Evolutionary conservation across 2,329 filamentous ascomycete genomes (phyloP).

Genomic region (Hypomyces perniciosus): DNA sequence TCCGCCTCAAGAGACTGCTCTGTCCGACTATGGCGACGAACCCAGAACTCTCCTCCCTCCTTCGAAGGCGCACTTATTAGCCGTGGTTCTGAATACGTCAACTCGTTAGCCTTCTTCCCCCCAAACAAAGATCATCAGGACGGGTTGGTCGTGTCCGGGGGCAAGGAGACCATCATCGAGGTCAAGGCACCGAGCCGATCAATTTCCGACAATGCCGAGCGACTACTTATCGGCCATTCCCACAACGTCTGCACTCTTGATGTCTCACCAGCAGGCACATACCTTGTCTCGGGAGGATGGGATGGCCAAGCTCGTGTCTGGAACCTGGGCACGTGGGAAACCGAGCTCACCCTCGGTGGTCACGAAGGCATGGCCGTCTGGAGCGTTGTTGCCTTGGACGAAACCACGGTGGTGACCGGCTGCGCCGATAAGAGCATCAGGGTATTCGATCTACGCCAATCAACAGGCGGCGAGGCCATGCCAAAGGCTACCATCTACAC

Average conservation of each 20-base stretch:
- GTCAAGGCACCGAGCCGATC: conserved; percentile 66
- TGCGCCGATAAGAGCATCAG: conserved; percentile 88
- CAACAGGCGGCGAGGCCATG: conserved; percentile 49
- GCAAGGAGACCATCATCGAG: conserved; percentile 89
- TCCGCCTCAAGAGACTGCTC: conserved; percentile 90
- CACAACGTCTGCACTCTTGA: conserved; percentile 87
- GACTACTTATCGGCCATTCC: conserved; percentile 77
- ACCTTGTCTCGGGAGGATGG: conserved; percentile 89
- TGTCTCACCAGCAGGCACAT: conserved; percentile 63
- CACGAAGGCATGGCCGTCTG: conserved; percentile 76
- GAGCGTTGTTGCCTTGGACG: conserved; percentile 82
- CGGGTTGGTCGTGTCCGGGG: conserved; percentile 79
- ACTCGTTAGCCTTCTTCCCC: conserved; percentile 70
- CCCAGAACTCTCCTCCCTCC: conserved; percentile 56
- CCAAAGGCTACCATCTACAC: conserved; percentile 54
- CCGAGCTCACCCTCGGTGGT: conserved; percentile 62
- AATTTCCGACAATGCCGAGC: conserved; percentile 72
- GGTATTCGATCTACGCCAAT: conserved; percentile 66
- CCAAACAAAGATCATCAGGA: conserved; percentile 64
- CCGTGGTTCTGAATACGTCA: conserved; percentile 81
- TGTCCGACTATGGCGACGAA: conserved; percentile 76
- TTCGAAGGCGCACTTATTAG: conserved; percentile 76
- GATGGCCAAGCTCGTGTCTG: conserved; percentile 83
- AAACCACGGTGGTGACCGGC: conserved; percentile 77
- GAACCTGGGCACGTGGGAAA: conserved; percentile 81